These are phyloP conservation scores for Ephemerocybe angulata DNA, from an alignment of 768 basidiomycete species.

Conservation along the genomic window DNA sequence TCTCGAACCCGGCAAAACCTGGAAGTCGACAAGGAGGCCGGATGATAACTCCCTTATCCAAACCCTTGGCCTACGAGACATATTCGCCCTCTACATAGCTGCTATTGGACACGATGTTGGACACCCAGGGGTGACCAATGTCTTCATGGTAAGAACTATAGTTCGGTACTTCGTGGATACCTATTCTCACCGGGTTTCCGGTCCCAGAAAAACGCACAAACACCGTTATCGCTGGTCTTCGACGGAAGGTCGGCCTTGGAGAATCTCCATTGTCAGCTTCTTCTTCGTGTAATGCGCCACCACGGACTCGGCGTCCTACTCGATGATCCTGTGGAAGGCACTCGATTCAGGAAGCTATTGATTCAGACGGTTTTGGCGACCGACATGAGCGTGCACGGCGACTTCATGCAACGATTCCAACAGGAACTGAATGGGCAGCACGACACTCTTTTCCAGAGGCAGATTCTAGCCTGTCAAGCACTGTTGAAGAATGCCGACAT, in stretches of 20 bases:
- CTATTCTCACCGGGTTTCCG: neutral
- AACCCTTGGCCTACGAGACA: slow-evolving; percentile 61
- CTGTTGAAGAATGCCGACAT: slow-evolving; percentile 98
- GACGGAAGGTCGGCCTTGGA: slow-evolving; percentile 89
- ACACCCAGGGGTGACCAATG: slow-evolving; percentile 91
- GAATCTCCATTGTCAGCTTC: slow-evolving; percentile 82
- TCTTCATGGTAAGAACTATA: slow-evolving; percentile 77
- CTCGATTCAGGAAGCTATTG: slow-evolving; percentile 68
- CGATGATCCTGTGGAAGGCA: slow-evolving; percentile 47
- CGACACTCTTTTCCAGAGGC: slow-evolving; percentile 41
- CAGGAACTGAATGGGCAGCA: slow-evolving; percentile 41
- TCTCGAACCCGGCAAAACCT: slow-evolving; percentile 45
- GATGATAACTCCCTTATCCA: slow-evolving; percentile 38
- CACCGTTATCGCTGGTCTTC: slow-evolving; percentile 85
- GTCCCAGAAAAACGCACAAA: slow-evolving; percentile 83
- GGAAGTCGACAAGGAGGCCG: slow-evolving; percentile 33
- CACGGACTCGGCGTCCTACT: slow-evolving; percentile 72
- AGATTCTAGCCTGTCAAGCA: slow-evolving; percentile 80
- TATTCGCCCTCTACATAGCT: slow-evolving; percentile 83
- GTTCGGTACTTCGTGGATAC: neutral
- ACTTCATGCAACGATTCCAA: slow-evolving; percentile 73
- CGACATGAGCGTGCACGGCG: slow-evolving; percentile 88
- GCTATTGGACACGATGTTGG: slow-evolving; percentile 98
- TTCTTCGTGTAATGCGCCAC: slow-evolving; percentile 74
- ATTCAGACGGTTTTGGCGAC: slow-evolving; percentile 83